phyloP scores from a whole-genome alignment of 2,329 filamentous ascomycete species.

The Phaeomoniella chlamydospora region DNA sequence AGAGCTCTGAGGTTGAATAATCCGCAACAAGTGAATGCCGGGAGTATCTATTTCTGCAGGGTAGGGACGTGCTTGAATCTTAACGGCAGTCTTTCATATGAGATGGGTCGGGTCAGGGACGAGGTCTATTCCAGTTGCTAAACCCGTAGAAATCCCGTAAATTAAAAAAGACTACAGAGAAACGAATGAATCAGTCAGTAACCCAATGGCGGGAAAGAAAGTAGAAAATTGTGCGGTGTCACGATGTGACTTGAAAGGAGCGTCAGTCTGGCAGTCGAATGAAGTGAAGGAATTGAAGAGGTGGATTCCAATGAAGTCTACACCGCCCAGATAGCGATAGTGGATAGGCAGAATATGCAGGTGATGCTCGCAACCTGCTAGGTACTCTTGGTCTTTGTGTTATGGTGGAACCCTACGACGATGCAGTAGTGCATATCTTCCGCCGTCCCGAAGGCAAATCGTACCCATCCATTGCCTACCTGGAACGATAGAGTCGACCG shows the following conservation, averaged over 20 bases:
- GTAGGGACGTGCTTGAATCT: too few relatives aligned
- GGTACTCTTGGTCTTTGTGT: neutral
- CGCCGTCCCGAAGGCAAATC: neutral
- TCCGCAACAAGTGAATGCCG: too few relatives aligned
- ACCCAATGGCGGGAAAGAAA: neutral
- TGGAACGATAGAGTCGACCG: too few relatives aligned
- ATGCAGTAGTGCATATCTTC: neutral
- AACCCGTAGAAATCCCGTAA: too few relatives aligned
- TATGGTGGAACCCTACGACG: too few relatives aligned
- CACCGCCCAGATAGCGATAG: neutral
- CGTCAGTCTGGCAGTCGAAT: neutral
- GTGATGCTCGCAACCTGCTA: neutral
- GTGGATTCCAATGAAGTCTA: neutral
- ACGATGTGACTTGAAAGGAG: slow-evolving; percentile 2
- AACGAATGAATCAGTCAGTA: neutral
- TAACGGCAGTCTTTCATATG: too few relatives aligned
- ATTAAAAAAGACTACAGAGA: too few relatives aligned
- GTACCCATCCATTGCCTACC: neutral
- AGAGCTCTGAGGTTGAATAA: too few relatives aligned
- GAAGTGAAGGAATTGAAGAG: neutral
- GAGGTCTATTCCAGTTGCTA: too few relatives aligned
- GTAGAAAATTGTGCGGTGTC: slow-evolving; percentile 4
- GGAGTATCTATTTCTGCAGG: too few relatives aligned
- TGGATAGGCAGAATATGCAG: neutral
- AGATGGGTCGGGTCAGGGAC: too few relatives aligned